These are phyloP conservation scores for Aspergillus costaricaensis DNA, from an alignment of 2,329 filamentous ascomycete species.

Conservation along the genomic window DNA sequence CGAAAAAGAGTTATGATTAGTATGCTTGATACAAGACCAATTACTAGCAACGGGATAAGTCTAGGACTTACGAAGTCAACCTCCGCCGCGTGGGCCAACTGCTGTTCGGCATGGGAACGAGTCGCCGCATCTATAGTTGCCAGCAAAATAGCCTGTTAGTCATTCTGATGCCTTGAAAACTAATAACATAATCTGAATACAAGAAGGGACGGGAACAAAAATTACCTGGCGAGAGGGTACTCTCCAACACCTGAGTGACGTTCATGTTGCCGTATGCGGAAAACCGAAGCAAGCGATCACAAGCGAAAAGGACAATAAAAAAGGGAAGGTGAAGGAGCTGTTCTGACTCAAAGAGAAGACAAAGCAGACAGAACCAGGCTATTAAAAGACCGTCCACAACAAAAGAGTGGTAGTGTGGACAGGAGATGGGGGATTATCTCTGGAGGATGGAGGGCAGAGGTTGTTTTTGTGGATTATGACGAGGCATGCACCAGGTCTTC, in stretches of 20 bases:
- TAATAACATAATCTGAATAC: background rate
- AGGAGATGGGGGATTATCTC: slow-evolving; percentile 16
- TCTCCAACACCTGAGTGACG: slow-evolving; percentile 96
- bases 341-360: slow-evolving; percentile 21
- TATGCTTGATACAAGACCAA: slow-evolving; percentile 9
- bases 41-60: slow-evolving; percentile 34
- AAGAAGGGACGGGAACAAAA: slow-evolving; percentile 33
- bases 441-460: slow-evolving; percentile 31
- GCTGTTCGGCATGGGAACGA: slow-evolving; percentile 89
- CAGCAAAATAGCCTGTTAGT: slow-evolving; percentile 35
- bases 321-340: slow-evolving; percentile 24
- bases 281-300: slow-evolving; percentile 23
- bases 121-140: slow-evolving; percentile 72
- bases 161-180: slow-evolving; percentile 12
- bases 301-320: slow-evolving; percentile 23
- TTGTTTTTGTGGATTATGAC: slow-evolving; percentile 45
- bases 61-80: slow-evolving; percentile 80
- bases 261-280: slow-evolving; percentile 67
- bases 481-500: slow-evolving; percentile 40
- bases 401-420: slow-evolving; percentile 29
- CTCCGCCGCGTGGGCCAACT: slow-evolving; percentile 88
- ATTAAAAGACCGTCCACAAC: slow-evolving; percentile 21
- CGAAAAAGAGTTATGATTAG: slow-evolving; percentile 28
- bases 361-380: slow-evolving; percentile 10
- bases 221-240: slow-evolving; percentile 90